These are phyloP conservation scores for Pythium plurisporium DNA, from an alignment of 352 stramenopile genomes.

Conservation along the genomic window DNA sequence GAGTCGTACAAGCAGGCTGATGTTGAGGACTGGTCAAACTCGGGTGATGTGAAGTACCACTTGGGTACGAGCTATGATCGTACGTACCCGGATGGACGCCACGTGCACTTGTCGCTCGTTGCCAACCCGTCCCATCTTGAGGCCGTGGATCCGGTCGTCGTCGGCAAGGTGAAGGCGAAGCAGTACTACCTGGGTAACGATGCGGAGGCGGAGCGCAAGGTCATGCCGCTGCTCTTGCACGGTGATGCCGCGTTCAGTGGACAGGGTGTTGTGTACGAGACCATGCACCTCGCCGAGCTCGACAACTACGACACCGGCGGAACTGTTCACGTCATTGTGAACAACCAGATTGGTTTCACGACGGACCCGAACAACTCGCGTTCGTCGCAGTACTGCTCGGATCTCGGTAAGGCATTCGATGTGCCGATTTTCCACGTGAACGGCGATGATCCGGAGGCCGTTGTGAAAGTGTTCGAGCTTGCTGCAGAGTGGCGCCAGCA, in stretches of 20 bases:
- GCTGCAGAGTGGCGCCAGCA: constrained; percentile 84
- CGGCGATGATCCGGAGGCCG: constrained; percentile 95
- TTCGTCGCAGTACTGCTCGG: constrained; percentile 96
- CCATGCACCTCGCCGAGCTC: constrained; percentile 84
- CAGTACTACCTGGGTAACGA: constrained; percentile 36
- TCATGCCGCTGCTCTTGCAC: constrained; percentile 97
- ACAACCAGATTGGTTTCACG: constrained; percentile 99
- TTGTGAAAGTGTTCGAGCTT: constrained; percentile 91
- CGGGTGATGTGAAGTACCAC: constrained; percentile 86
- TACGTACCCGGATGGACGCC: constrained; percentile 57
- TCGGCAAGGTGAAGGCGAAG: constrained; percentile 93
- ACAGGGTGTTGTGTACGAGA: constrained; percentile 78
- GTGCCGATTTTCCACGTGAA: constrained; percentile 96
- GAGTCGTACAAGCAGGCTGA: constrained; percentile 83
- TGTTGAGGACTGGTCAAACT: constrained; percentile 82
- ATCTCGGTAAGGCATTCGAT: constrained; percentile 97
- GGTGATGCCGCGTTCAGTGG: constrained; percentile 93
- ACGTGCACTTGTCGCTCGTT: constrained; percentile 85
- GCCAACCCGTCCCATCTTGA: constrained; percentile 99
- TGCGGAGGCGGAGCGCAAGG: constrained; percentile 61
- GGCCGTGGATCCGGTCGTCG: constrained; percentile 96
- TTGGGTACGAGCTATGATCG: constrained; percentile 70
- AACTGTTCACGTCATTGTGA: constrained; percentile 99
- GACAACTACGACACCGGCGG: constrained; percentile 95
- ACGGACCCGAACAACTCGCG: constrained; percentile 96